Base-by-base conservation (phyloP, 2,329 filamentous ascomycete species). In the Aspergillus fumigatiaffinis region DNA sequence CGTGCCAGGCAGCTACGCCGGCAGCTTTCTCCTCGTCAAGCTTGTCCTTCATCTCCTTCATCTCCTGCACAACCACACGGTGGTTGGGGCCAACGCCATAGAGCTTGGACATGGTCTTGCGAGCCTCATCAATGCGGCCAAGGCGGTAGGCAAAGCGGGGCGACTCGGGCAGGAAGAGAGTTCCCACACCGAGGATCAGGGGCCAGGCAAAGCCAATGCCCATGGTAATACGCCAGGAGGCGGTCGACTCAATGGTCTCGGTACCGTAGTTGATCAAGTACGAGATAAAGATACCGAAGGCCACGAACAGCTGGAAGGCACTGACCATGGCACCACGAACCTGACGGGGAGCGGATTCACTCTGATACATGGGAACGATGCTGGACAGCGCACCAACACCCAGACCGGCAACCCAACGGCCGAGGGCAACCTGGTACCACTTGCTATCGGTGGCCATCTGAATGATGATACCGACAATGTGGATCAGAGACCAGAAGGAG, bases 101-200 rank as follows among this genome's bases (percentile, higher is more conserved):
- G 10, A 82, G 78, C 44, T 78, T 77, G 1, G 82, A 73, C 46
- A 86, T 77, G 1, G 82, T 84, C 7, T 66, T 67, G 42, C 78
- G 74, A 1, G 84, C 82, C 46, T 72, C 69, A 2, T 84, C 80
- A 20, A 76, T 73, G n/a, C 79, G 78, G 42, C 80, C 81, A 41
- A 79, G 69, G n/a, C 84, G 79, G 67, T 83, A 86, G 44, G 82
- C 82, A 73, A 79, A 85, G 2, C 83, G 80, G 3, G 84, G 84
- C 9, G 78, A 82, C 62, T 86, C 84, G 0, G 79, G 79, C 59
- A 86, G 79, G 63, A 83, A 77, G 6, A 79, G 60, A 56, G 86
- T 84, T 6, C 82, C 82, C 20, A 74, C 52, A 1, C 79, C 79
- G 61, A 86, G 81, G 49, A 85, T 76, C 4, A 77, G 66, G 2